Base-by-base conservation (phyloP, 2,329 filamentous ascomycete species). In the Cladorrhinum sp. region DNA sequence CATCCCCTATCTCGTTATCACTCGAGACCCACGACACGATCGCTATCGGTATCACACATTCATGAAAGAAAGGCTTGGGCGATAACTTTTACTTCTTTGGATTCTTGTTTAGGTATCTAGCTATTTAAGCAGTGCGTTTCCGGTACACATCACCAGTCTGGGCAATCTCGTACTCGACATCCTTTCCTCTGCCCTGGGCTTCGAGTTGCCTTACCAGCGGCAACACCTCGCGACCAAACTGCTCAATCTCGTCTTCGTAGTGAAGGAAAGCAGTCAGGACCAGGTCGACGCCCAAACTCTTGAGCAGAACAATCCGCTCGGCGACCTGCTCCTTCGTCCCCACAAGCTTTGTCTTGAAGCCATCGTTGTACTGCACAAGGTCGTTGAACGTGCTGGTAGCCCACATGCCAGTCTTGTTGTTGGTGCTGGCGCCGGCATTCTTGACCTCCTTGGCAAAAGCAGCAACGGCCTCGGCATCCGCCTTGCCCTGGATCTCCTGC, bases 321-420 rank as follows among this genome's bases (percentile, higher is more conserved):
- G 78, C 79, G 53, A 82, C 78, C 67, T 81, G 79, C 66, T 80
- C 77, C 62, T 77, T 78, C 0, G 80, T 81, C 0, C 80, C 79
- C 49, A 82, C 81, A 24, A 82, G 66, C 68, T 81, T 82, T 2
- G 80, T 81, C 72, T 82, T 82, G 70, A 83, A 83, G 1, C 80
- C 80, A 66, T 82, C 80, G 50, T 83, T 83, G 64, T 82, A 82
- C 70, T 82, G 80, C 27, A 82, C 78, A 57, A 82, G 65, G 65
- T 83, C 80, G 54, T 82, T 77, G 45, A 82, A 77, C 63, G 78
- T 79, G 65, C 73, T 77, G 51, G 80, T 72, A 7, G 80, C 79
- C 80, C 80, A 82, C 80, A 82, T 83, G 48, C 79, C 80, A 50
- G 73, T 76, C 68, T 79, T 81, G 56, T 79, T 78, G 0, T 64